Evolutionary conservation across 345 rosid genomes (phyloP).

Genomic region (Hibiscus trionum): DNA sequence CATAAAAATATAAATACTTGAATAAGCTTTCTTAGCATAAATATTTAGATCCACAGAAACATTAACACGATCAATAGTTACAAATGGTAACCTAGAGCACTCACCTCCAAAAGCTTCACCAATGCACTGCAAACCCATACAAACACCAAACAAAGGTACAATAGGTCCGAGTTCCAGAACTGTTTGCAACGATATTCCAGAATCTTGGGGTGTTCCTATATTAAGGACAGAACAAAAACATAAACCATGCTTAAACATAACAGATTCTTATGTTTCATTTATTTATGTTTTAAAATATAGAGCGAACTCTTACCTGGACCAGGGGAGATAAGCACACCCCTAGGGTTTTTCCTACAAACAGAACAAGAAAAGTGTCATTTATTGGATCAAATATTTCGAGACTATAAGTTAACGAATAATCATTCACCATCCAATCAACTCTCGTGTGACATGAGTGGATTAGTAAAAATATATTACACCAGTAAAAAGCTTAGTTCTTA

Average conservation of each 20-base stretch:
- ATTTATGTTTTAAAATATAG: background rate
- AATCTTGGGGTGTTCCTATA: slow-evolving; percentile 84
- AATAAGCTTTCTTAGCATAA: background rate
- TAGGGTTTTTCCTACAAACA: slow-evolving; percentile 68
- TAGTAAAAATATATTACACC: no score
- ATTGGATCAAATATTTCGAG: background rate
- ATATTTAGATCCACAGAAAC: background rate
- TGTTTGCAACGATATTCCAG: slow-evolving; percentile 90
- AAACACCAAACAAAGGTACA: slow-evolving; percentile 87
- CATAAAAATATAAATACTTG: background rate
- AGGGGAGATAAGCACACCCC: slow-evolving; percentile 93
- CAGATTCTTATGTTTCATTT: background rate
- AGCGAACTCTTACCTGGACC: slow-evolving; percentile 60
- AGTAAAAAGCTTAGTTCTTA: slow-evolving; percentile 14
- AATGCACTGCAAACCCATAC: slow-evolving; percentile 98
- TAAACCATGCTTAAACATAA: background rate
- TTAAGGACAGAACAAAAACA: background rate
- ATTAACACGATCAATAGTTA: background rate
- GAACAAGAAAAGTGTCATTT: slow-evolving; percentile 2
- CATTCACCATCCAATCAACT: no score
- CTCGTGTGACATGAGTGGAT: background rate
- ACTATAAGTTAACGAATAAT: no score
- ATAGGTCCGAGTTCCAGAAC: slow-evolving; percentile 82
- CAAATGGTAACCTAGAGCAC: slow-evolving; percentile 13
- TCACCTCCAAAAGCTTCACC: slow-evolving; percentile 98